phyloP scores from a whole-genome alignment of 169 alveolate genomes.

The Plasmodium gallinaceum region DNA sequence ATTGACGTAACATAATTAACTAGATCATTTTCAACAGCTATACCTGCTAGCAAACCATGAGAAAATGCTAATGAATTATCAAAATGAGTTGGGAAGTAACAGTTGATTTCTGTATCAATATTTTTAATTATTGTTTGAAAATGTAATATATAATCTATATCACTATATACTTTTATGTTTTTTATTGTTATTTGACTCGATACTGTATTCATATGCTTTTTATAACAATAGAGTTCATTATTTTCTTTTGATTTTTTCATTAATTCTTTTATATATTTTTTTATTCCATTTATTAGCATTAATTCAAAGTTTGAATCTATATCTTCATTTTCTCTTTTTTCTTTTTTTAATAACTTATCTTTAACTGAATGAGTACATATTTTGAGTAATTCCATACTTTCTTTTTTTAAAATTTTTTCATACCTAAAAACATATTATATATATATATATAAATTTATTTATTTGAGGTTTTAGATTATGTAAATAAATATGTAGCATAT shows the following conservation, averaged over 20 bases:
- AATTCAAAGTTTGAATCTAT: constrained; percentile 38
- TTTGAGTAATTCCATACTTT: constrained; percentile 21
- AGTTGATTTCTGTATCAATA: constrained; percentile 40
- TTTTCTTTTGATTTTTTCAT: constrained; percentile 26
- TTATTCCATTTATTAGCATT: constrained; percentile 23
- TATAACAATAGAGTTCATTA: constrained; percentile 24
- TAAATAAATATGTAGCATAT: background rate
- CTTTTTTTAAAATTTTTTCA: constrained; percentile 13
- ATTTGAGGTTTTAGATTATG: background rate
- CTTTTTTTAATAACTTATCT: constrained; percentile 40
- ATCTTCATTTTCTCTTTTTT: constrained; percentile 44
- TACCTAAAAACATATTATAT: background rate
- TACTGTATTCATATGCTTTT: constrained; percentile 33
- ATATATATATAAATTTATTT: background rate
- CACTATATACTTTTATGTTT: constrained; percentile 28
- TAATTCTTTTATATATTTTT: constrained; percentile 36
- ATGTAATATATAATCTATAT: constrained; percentile 35
- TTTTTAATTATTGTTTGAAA: constrained; percentile 31
- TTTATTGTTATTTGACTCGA: constrained; percentile 10
- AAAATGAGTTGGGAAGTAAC: constrained; percentile 45
- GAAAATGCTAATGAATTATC: constrained; percentile 67
- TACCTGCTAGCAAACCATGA: constrained; percentile 56
- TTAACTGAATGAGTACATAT: constrained; percentile 28
- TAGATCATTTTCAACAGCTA: constrained; percentile 57
- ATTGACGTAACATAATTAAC: constrained; percentile 61